Base-by-base conservation (phyloP, 441 rosid genomes). In the Populus tomentosa region DNA sequence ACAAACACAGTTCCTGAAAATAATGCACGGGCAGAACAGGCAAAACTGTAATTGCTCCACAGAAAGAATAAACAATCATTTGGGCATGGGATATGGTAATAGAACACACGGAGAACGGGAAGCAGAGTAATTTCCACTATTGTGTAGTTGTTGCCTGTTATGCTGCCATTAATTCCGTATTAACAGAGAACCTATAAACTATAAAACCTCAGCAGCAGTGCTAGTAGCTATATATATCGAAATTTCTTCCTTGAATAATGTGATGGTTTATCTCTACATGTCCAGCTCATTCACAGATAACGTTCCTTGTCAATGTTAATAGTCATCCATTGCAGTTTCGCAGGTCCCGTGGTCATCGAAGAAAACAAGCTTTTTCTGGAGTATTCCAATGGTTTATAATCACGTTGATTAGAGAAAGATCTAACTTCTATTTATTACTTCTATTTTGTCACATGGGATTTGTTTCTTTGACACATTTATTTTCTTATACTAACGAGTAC, bases 21-120 rank as follows among this genome's bases (percentile, higher is more conserved):
- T 30, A 30, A 30, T 30, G 32, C 32, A 30, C 32, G 32, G 32
- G 32, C 32, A 74, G 91, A 87, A 71, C 93, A 89, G 82, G 84
- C 86, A 35, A 76, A 70, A n/a, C 75, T 86, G 50, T 89, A 46
- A 88, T 26, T 36, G 78, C 68, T 65, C 72, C 30, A 21, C 36
- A 11, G 30, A 53, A 53, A 33, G 67, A 70, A 30, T 16, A 50
- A 8, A 7, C n/a, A 0, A 18, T 16, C 3, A n/a, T 13, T 33
- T 0, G 33, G 78, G 65, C 70, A 4, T 2, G 9, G 11, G 30
- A 53, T 6, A 18, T 53, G 61, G 61, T 53, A 2, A 16, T 53
- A 53, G n/a, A 5, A 53, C 61, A 53, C n/a, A 16, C 21, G 1
- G n/a, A 42, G 16, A 42, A 42, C 50, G 0, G 50, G 14, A 53